A percentile compares a stretch with the other conserved stretches of the same genome.
Evolutionary conservation across 2,329 filamentous ascomycete genomes (phyloP).

Genomic region (Botrytis porri): DNA sequence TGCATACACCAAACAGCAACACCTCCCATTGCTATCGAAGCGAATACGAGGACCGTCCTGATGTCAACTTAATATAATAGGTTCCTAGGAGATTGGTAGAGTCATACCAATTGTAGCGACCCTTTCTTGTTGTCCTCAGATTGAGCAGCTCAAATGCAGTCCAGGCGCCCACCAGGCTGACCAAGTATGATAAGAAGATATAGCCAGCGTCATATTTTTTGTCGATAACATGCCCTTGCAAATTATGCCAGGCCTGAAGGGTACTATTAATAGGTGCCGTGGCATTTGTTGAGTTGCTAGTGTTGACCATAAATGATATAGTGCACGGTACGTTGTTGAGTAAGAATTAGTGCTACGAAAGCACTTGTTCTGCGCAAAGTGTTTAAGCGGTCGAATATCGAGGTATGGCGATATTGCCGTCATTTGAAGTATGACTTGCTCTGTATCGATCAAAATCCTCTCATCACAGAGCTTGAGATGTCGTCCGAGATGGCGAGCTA

Average conservation of each 20-base stretch:
- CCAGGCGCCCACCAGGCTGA: conserved; percentile 71
- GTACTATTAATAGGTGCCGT: conserved; percentile 11
- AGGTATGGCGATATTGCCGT: conserved; percentile 12
- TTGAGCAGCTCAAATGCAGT: conserved; percentile 82
- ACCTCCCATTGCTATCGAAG: conserved; percentile 69
- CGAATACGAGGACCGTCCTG: conserved; percentile 60
- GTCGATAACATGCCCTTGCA: conserved; percentile 25
- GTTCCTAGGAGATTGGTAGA: conserved; percentile 2
- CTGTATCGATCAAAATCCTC: neutral
- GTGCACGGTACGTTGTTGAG: neutral
- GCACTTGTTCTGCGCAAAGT: neutral
- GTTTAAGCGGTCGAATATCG: neutral
- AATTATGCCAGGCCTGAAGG: conserved; percentile 13
- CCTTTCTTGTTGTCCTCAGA: conserved; percentile 66
- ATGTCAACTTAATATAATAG: neutral
- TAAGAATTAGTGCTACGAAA: neutral
- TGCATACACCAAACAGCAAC: conserved; percentile 77
- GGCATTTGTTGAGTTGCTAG: conserved; percentile 14
- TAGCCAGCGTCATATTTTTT: conserved; percentile 50
- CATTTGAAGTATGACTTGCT: conserved; percentile 4
- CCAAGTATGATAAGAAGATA: conserved; percentile 64
- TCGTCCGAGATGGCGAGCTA: neutral
- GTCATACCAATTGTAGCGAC: conserved; percentile 65
- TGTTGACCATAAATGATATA: conserved; percentile 16
- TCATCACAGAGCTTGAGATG: neutral